A percentile compares a stretch with the other conserved stretches of the same genome.
These are phyloP conservation scores for Graphium sp. DNA, from an alignment of 2,329 filamentous ascomycete genomes.

Conservation along the genomic window DNA sequence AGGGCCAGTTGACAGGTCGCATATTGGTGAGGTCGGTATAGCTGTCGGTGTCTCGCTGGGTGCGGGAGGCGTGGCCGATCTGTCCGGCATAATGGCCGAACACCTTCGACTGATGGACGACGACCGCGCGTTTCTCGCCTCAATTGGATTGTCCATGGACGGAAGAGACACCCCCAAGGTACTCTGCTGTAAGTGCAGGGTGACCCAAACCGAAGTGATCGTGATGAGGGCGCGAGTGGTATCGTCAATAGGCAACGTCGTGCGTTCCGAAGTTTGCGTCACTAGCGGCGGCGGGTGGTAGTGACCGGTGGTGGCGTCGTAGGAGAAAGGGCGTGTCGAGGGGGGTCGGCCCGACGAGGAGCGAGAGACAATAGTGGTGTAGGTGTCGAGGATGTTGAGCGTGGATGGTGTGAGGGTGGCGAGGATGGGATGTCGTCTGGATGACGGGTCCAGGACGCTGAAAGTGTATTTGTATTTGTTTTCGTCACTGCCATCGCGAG, in stretches of 20 bases:
- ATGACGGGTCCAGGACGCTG: conserved; percentile 55
- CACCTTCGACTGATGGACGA: conserved; percentile 1
- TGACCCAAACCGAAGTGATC: conserved; percentile 9
- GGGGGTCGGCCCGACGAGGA: conserved; percentile 1
- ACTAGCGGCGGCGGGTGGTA: neutral
- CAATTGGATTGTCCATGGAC: neutral
- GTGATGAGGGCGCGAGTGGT: conserved; percentile 9
- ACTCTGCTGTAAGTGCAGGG: neutral
- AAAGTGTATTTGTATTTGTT: conserved; percentile 47
- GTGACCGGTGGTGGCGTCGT: neutral
- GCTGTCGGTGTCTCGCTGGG: neutral
- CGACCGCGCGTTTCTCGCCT: neutral
- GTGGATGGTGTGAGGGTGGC: conserved; percentile 46
- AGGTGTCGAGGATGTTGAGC: conserved; percentile 48
- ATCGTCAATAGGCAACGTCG: conserved; percentile 9
- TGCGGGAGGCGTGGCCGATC: neutral
- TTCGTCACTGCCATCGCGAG: conserved; percentile 17
- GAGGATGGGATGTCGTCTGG: conserved; percentile 57
- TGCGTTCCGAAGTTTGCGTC: conserved; percentile 3
- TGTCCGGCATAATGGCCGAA: neutral
- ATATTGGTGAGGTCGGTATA: conserved; percentile 3
- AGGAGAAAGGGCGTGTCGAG: conserved; percentile 2
- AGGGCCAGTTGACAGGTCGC: conserved; percentile 3
- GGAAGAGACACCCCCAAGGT: neutral
- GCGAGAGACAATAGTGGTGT: conserved; percentile 3